Conservation (phyloP, 805 yeast species). For the Candida ortonii region DNA sequence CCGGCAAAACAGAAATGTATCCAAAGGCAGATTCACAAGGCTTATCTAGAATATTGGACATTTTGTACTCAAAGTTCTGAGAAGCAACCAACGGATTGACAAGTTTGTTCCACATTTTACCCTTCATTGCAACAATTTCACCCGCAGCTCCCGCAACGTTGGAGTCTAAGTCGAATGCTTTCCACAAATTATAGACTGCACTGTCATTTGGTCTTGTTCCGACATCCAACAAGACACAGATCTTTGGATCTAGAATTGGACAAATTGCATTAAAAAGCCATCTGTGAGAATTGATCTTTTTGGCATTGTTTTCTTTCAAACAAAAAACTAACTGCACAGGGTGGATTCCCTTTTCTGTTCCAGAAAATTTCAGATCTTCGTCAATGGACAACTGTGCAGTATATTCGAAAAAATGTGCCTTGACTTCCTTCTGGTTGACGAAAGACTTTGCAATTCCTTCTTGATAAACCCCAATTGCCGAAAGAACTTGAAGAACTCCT, state of each 20-base stretch:
- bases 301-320: constrained; percentile 85
- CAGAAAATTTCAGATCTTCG: constrained; percentile 82
- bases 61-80: constrained; percentile 93
- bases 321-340: constrained; percentile 95
- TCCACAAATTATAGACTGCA: constrained; percentile 93
- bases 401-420: constrained; percentile 92
- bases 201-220: constrained; percentile 92
- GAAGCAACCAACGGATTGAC: constrained; percentile 92
- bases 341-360: constrained; percentile 83
- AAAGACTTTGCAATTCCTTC: constrained; percentile 95
- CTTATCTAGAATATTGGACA: constrained; percentile 94
- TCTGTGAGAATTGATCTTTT: constrained; percentile 94
- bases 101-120: constrained; percentile 77
- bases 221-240: constrained; percentile 87
- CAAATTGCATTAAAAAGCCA: constrained; percentile 97
- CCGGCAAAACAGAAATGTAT: constrained; percentile 89
- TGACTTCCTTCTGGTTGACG: constrained; percentile 88
- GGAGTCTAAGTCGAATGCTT: constrained; percentile 92
- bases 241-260: constrained; percentile 88
- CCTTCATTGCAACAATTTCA: constrained; percentile 93
- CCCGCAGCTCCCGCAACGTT: constrained; percentile 99
- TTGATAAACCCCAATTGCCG: constrained; percentile 95
- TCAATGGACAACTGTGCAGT: constrained; percentile 94
- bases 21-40: constrained; percentile 93
- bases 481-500: constrained; percentile 80